These are phyloP conservation scores for Amanita phalloides DNA, from an alignment of 768 basidiomycete genomes.

Conservation along the genomic window DNA sequence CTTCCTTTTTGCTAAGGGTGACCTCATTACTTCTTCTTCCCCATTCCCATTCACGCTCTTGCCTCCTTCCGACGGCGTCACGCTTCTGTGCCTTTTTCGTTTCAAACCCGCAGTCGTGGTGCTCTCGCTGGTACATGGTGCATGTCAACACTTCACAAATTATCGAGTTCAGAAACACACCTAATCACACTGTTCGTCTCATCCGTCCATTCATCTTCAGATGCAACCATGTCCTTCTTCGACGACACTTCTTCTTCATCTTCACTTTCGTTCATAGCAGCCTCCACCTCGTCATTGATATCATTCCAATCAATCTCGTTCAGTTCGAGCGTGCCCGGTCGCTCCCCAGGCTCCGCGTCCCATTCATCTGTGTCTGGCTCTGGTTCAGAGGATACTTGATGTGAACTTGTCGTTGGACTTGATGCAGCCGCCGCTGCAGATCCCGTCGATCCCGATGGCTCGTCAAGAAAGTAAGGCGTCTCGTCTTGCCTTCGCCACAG, in stretches of 20 bases:
- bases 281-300: slow-evolving; percentile 81
- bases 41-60: slow-evolving; percentile 19
- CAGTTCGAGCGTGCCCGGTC: slow-evolving; percentile 29
- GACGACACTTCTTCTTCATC: slow-evolving; percentile 39
- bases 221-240: slow-evolving; percentile 30
- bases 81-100: slow-evolving; percentile 62
- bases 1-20: slow-evolving; percentile 75
- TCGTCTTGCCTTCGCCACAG: slow-evolving; percentile 83
- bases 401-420: slow-evolving; percentile 23
- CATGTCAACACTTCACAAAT: slow-evolving; percentile 12
- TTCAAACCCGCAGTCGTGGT: slow-evolving; percentile 33
- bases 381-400: slow-evolving; percentile 52
- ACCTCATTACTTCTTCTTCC: slow-evolving; percentile 38
- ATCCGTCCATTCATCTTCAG: slow-evolving; percentile 47
- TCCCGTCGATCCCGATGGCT: slow-evolving; percentile 28
- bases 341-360: slow-evolving; percentile 21
- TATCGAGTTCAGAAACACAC: background rate
- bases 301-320: slow-evolving; percentile 71
- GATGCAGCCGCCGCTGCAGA: slow-evolving; percentile 14
- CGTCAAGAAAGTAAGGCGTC: slow-evolving; percentile 62
- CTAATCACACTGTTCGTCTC: slow-evolving; percentile 25
- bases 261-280: slow-evolving; percentile 74
- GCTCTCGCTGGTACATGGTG: slow-evolving; percentile 17
- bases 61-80: slow-evolving; percentile 54
- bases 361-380: slow-evolving; percentile 58